Percentiles rank a stretch among this genome's conserved stretches.
These are phyloP conservation scores for Tolypocladium cylindrosporum DNA, from an alignment of 2,329 filamentous ascomycete genomes.

Conservation along the genomic window DNA sequence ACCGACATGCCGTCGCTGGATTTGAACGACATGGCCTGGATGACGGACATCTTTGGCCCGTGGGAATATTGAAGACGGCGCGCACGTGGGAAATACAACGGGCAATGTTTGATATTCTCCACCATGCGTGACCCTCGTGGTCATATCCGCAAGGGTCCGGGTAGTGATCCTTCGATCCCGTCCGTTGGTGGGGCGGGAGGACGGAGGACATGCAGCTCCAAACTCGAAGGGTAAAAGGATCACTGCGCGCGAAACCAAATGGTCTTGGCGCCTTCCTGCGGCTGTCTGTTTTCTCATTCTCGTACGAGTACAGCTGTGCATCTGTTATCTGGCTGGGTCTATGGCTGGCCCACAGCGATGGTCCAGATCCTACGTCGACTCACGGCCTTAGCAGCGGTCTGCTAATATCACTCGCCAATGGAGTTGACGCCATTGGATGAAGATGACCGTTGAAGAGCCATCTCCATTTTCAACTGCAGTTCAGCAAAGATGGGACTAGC, in stretches of 20 bases:
- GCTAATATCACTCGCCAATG: neutral
- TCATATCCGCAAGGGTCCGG: no score
- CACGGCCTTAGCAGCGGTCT: neutral
- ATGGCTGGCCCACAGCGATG: no score
- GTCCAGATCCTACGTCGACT: neutral
- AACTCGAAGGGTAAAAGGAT: neutral
- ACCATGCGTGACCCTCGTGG: neutral
- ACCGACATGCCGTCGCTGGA: constrained; percentile 16
- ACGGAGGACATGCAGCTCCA: neutral
- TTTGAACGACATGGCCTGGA: constrained; percentile 25
- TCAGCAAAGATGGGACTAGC: no score
- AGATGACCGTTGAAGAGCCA: no score
- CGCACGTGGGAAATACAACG: neutral
- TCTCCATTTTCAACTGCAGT: no score
- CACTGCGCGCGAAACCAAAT: neutral
- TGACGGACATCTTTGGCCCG: constrained; percentile 26
- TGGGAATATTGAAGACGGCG: constrained; percentile 20
- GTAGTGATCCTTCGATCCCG: no score
- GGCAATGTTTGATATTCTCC: neutral
- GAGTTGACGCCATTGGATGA: no score
- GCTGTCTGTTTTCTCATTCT: no score
- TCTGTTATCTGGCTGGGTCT: no score
- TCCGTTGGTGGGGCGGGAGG: neutral
- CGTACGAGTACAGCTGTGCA: no score
- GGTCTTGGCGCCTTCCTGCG: neutral